These are phyloP conservation scores for Aureobasidium sp. DNA, from an alignment of 2,329 filamentous ascomycete species.

Conservation along the genomic window DNA sequence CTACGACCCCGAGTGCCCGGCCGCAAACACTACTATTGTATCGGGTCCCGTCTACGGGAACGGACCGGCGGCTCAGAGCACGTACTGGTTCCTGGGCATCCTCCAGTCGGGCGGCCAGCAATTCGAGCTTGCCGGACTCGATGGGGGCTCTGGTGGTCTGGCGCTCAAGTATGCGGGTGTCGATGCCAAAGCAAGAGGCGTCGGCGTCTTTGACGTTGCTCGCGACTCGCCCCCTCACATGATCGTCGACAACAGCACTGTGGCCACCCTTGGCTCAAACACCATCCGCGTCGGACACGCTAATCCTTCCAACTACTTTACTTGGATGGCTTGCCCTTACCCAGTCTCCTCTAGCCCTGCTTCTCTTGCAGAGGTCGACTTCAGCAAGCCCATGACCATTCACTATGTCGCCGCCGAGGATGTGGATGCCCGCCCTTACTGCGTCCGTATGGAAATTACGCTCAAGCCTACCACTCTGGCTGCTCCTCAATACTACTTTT, in stretches of 20 bases:
- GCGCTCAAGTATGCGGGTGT: neutral
- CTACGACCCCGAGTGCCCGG: slow-evolving; percentile 7
- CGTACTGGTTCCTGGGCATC: slow-evolving; percentile 10
- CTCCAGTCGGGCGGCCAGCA: neutral
- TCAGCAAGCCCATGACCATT: neutral
- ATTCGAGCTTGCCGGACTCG: neutral
- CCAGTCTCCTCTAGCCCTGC: neutral
- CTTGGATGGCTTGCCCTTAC: neutral
- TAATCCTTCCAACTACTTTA: too few relatives aligned
- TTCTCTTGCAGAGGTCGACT: neutral
- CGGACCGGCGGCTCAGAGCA: neutral
- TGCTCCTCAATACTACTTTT: slow-evolving; percentile 4
- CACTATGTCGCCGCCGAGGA: neutral
- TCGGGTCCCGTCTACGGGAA: slow-evolving; percentile 1
- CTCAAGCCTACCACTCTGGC: neutral
- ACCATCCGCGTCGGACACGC: neutral
- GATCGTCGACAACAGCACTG: slow-evolving; percentile 1
- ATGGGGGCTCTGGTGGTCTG: neutral
- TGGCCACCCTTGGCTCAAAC: neutral
- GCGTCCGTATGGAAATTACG: neutral
- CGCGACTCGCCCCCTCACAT: neutral
- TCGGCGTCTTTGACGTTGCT: neutral
- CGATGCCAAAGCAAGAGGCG: neutral
- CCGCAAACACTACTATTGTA: slow-evolving; percentile 4
- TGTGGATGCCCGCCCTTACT: neutral